Evolutionary conservation across 331 rosid species (phyloP).

Genomic region (Rhamnella rubrinervis): DNA sequence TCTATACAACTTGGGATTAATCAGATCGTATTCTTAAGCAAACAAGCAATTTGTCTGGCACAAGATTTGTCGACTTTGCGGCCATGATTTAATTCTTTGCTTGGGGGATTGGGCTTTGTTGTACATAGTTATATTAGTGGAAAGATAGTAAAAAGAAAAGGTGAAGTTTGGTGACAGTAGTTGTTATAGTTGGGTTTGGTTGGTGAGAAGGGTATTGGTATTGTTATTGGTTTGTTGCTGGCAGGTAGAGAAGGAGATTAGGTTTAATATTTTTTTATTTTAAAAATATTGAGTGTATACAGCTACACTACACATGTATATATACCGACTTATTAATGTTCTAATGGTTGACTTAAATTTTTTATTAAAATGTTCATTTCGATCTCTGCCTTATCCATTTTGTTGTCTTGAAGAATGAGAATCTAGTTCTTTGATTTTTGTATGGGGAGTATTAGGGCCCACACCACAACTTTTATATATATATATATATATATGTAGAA

Average conservation of each 20-base stretch:
- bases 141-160: constrained; percentile 2
- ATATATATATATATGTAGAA: no score
- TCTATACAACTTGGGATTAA: constrained; percentile 76
- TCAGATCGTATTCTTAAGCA: constrained; percentile 73
- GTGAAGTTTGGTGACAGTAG: constrained; percentile 52
- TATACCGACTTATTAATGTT: constrained; percentile 25
- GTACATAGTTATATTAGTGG: constrained; percentile 50
- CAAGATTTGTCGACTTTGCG: constrained; percentile 29
- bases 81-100: constrained; percentile 63
- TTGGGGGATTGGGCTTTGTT: constrained; percentile 45
- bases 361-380: neutral
- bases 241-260: constrained; percentile 21
- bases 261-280: constrained; percentile 15
- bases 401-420: constrained; percentile 4
- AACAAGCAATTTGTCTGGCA: constrained; percentile 17
- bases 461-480: no score
- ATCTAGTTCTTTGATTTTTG: constrained; percentile 2
- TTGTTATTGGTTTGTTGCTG: constrained; percentile 27
- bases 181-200: constrained; percentile 60
- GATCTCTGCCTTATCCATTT: neutral
- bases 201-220: constrained; percentile 33
- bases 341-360: constrained; percentile 36
- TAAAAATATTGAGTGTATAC: constrained; percentile 29
- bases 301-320: constrained; percentile 46
- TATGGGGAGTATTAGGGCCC: no score